phyloP scores from a whole-genome alignment of 257 asterid genomes.

The Solanum habrochaites region DNA sequence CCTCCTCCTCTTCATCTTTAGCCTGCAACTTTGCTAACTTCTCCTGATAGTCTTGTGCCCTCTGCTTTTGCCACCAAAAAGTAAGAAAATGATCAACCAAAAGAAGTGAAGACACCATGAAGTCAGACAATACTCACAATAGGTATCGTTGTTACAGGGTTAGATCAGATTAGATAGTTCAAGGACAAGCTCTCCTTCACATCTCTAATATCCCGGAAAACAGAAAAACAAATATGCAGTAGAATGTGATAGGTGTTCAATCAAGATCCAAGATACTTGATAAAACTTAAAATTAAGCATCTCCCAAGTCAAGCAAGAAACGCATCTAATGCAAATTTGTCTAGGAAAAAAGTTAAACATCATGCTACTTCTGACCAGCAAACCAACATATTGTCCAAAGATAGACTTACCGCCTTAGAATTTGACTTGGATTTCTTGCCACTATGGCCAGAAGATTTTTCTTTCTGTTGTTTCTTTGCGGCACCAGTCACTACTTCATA shows the following conservation, averaged over 20 bases:
- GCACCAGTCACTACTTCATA: slow-evolving; percentile 70
- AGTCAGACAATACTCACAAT: too few species aligned
- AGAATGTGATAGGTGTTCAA: background rate
- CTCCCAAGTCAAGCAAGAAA: background rate
- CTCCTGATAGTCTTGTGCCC: slow-evolving; percentile 23
- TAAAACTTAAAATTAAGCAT: background rate
- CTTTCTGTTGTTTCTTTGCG: slow-evolving; percentile 48
- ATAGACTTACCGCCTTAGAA: slow-evolving; percentile 33
- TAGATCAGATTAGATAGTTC: background rate
- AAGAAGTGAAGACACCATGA: background rate
- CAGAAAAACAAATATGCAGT: background rate
- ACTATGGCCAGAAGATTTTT: slow-evolving; percentile 45
- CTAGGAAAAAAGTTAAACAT: background rate
- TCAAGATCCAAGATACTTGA: background rate
- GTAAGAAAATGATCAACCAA: background rate
- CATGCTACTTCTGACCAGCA: background rate
- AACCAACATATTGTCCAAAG: background rate
- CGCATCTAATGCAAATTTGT: background rate
- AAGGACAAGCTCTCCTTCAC: background rate
- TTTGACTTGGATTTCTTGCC: slow-evolving; percentile 46
- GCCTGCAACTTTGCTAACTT: slow-evolving; percentile 25
- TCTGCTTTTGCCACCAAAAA: slow-evolving; percentile 21
- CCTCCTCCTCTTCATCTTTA: slow-evolving; percentile 49
- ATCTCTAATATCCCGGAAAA: background rate
- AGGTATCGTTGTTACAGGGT: background rate